A percentile compares a stretch with the other conserved stretches of the same genome.
Conservation (phyloP, 1,139 yeast genomes). For the Spencermartinsiella ligniputridi region DNA sequence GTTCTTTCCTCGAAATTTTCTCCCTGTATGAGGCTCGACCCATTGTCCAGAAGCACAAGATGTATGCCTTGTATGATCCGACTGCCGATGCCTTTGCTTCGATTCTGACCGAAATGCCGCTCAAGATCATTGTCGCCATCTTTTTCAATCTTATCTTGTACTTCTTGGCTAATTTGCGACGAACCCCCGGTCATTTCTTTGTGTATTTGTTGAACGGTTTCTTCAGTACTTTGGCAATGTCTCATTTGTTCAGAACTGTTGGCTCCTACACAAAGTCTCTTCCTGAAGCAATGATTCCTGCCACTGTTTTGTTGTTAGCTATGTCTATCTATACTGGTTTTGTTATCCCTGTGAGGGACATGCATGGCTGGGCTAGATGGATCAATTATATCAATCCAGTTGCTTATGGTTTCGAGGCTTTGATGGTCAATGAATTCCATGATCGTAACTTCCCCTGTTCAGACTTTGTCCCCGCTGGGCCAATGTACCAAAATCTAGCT, state of each 20-base stretch:
- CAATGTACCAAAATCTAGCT: slow-evolving; percentile 40
- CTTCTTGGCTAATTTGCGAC: slow-evolving; percentile 62
- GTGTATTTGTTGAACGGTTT: slow-evolving; percentile 54
- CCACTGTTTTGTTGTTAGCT: slow-evolving; percentile 56
- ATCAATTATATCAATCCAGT: slow-evolving; percentile 69
- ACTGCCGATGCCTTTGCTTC: slow-evolving; percentile 74
- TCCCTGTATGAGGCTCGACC: slow-evolving; percentile 69
- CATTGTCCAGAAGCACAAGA: slow-evolving; percentile 73
- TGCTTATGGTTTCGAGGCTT: slow-evolving; percentile 62
- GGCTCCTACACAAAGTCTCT: slow-evolving; percentile 61
- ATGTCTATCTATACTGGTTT: slow-evolving; percentile 74
- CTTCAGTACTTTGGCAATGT: slow-evolving; percentile 57
- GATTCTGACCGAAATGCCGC: slow-evolving; percentile 62
- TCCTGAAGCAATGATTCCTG: slow-evolving; percentile 70
- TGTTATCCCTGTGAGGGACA: slow-evolving; percentile 59
- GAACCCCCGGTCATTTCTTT: slow-evolving; percentile 67
- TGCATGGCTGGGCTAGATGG: slow-evolving; percentile 81
- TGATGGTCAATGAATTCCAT: slow-evolving; percentile 61
- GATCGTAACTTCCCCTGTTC: slow-evolving; percentile 43
- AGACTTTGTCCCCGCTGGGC: slow-evolving; percentile 49
- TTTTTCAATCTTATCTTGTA: slow-evolving; percentile 60
- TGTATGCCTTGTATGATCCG: slow-evolving; percentile 71
- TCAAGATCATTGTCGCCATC: slow-evolving; percentile 50
- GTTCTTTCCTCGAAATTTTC: slow-evolving; percentile 69
- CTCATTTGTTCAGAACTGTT: slow-evolving; percentile 65